Conservation (phyloP, 2,329 filamentous ascomycete species). For the Stagonosporopsis chrysanthemi region DNA sequence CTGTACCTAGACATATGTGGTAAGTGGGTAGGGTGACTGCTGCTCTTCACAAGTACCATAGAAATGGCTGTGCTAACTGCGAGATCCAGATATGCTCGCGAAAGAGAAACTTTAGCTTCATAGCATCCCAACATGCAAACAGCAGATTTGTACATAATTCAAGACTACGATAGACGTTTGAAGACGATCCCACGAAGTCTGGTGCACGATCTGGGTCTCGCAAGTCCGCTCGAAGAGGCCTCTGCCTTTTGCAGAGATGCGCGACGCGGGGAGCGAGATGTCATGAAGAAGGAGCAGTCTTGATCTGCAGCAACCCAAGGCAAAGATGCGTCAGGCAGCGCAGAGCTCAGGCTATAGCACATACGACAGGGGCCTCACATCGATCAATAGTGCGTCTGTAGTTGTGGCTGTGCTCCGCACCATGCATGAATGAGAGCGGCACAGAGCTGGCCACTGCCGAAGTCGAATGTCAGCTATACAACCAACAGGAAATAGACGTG, state of each 20-base stretch:
- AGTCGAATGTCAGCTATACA: not conserved
- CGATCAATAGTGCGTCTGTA: conserved; percentile 20
- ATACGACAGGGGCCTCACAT: conserved; percentile 16
- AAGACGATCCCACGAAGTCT: not conserved
- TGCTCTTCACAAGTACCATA: not conserved
- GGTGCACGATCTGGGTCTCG: not conserved
- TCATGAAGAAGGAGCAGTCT: not conserved
- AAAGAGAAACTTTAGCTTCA: conserved; percentile 43
- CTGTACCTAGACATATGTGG: conserved; percentile 72
- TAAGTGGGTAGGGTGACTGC: conserved; percentile 43
- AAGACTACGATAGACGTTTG: not conserved
- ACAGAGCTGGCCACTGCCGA: not conserved
- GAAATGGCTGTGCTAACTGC: not conserved
- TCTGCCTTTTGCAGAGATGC: not conserved
- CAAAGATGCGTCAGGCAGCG: conserved; percentile 23
- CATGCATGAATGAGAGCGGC: not conserved
- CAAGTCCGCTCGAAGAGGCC: not conserved
- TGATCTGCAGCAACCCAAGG: not conserved
- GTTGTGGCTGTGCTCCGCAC: conserved; percentile 30
- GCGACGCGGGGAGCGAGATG: not conserved
- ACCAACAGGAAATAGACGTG: not conserved
- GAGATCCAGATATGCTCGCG: conserved; percentile 46
- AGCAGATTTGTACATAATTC: not conserved
- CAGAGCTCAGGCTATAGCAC: conserved; percentile 16
- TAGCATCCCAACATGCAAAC: not conserved